phyloP scores from a whole-genome alignment of 805 yeast species.

The Candida montana region DNA sequence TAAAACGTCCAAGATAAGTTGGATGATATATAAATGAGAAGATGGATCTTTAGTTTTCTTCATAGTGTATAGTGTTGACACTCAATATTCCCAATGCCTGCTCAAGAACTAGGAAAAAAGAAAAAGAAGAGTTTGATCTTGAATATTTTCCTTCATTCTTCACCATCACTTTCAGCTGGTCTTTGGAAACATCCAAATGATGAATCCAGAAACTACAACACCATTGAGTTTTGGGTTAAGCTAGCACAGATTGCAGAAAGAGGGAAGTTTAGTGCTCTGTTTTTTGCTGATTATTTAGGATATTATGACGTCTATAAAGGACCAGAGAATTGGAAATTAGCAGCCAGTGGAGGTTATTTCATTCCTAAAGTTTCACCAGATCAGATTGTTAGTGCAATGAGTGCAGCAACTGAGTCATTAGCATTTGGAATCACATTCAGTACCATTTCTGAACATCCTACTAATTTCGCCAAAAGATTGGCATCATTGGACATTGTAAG shows the following conservation, averaged over 20 bases:
- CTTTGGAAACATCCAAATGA: conserved; percentile 28
- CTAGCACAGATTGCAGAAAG: conserved; percentile 32
- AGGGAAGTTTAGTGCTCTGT: conserved; percentile 34
- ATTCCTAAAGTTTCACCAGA: conserved; percentile 32
- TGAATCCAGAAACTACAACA: conserved; percentile 10
- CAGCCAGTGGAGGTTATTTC: conserved; percentile 26
- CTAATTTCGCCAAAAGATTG: conserved; percentile 30
- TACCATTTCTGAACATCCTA: conserved; percentile 39
- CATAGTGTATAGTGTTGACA: too few relatives aligned
- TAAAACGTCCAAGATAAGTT: background rate
- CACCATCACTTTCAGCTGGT: conserved; percentile 25
- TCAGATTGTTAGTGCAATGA: conserved; percentile 31
- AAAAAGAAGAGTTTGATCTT: conserved; percentile 27
- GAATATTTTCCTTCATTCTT: conserved; percentile 35
- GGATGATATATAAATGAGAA: background rate
- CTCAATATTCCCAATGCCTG: background rate
- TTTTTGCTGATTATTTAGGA: conserved; percentile 37
- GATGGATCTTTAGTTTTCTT: too few relatives aligned
- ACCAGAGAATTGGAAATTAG: conserved; percentile 29
- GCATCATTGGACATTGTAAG: conserved; percentile 36
- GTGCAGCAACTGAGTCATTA: conserved; percentile 35
- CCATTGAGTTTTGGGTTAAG: conserved; percentile 32
- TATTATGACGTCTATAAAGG: conserved; percentile 38
- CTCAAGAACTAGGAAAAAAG: background rate
- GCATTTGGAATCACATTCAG: conserved; percentile 38